Percentiles rank a stretch among this genome's conserved stretches.
Evolutionary conservation across 257 asterid genomes (phyloP).

Genomic region (Cinchona pubescens): DNA sequence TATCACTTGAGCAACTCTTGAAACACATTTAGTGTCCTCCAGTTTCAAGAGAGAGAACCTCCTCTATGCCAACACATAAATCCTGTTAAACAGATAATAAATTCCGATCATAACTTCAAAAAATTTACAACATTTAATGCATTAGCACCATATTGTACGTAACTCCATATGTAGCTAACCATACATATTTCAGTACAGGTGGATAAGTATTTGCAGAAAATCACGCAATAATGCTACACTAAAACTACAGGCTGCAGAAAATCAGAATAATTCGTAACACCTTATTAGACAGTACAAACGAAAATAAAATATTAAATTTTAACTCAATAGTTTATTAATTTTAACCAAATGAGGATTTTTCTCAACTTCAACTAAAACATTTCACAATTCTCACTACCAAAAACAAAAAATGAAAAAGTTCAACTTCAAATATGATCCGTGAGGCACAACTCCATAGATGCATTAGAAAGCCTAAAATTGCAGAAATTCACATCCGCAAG

Average conservation of each 20-base stretch:
- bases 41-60: conserved; percentile 24
- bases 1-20: conserved; percentile 42
- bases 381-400: background rate
- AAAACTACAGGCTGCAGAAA: too few species aligned
- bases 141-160: background rate
- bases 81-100: conserved; percentile 30
- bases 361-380: background rate
- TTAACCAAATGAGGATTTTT: background rate
- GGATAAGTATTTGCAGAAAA: too few species aligned
- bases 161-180: too few species aligned
- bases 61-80: conserved; percentile 27
- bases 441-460: background rate
- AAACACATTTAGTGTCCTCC: conserved; percentile 37
- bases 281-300: too few species aligned
- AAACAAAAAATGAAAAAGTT: background rate
- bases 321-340: background rate
- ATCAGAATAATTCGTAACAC: too few species aligned
- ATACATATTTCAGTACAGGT: too few species aligned
- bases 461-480: too few species aligned
- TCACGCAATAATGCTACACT: background rate
- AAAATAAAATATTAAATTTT: background rate
- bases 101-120: background rate
- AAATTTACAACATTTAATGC: background rate
- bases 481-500: background rate
- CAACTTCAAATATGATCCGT: background rate